Conservation (phyloP, 495 filamentous ascomycete genomes). For the Tuber borchii region DNA sequence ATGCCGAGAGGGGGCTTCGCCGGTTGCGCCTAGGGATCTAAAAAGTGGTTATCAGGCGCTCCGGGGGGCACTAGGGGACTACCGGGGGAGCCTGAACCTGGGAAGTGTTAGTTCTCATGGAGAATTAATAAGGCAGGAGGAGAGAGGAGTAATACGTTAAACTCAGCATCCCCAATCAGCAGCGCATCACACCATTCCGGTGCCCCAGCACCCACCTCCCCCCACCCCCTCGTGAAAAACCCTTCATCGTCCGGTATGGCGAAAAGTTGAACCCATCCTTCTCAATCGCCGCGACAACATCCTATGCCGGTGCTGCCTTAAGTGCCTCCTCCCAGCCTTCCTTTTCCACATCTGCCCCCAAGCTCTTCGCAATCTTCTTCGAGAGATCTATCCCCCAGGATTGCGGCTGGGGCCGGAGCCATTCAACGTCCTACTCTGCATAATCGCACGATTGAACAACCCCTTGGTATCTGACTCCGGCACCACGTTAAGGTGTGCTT, state of each 20-base stretch:
- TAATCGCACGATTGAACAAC: constrained; percentile 15
- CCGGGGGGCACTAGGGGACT: neutral
- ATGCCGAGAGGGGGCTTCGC: neutral
- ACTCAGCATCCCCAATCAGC: neutral
- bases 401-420: neutral
- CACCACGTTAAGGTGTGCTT: constrained; percentile 11
- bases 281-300: neutral
- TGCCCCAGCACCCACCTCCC: neutral
- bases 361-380: neutral
- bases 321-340: neutral
- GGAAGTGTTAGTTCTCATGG: neutral
- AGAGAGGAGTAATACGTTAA: neutral
- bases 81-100: neutral
- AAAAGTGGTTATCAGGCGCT: neutral
- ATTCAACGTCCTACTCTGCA: constrained; percentile 12
- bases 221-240: neutral
- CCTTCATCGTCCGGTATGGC: neutral
- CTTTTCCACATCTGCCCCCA: neutral
- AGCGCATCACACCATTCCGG: neutral
- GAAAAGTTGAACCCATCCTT: neutral
- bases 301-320: neutral
- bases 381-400: neutral
- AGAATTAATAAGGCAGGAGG: neutral
- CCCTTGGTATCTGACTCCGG: constrained; percentile 5
- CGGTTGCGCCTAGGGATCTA: neutral